Percentiles rank a stretch among this genome's conserved stretches.
Conservation (phyloP, 2,329 filamentous ascomycete species). For the Penicillium sp. region DNA sequence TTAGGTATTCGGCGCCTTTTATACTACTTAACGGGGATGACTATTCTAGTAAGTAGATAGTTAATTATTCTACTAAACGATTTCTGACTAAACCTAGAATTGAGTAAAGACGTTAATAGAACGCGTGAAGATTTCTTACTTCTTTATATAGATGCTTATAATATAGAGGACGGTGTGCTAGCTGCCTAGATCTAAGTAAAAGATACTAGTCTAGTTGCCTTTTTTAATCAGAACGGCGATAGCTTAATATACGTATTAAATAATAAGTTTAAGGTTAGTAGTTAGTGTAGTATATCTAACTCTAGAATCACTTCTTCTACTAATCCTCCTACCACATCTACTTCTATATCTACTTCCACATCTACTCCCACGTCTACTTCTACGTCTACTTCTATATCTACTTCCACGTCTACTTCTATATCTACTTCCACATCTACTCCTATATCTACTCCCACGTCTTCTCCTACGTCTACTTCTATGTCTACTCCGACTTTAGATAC, state of each 20-base stretch:
- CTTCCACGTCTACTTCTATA: too few relatives aligned
- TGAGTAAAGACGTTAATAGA: constrained; percentile 2
- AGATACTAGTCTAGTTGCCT: constrained; percentile 5
- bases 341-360: too few relatives aligned
- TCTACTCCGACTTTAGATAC: too few relatives aligned
- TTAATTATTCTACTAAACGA: neutral
- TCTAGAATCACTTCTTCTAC: too few relatives aligned
- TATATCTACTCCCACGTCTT: too few relatives aligned
- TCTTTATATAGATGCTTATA: constrained; percentile 4
- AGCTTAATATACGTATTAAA: constrained; percentile 3
- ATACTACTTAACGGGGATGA: neutral
- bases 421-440: too few relatives aligned
- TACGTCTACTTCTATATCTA: too few relatives aligned
- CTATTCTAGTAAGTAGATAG: neutral
- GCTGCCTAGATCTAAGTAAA: constrained; percentile 9
- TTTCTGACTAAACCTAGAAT: neutral
- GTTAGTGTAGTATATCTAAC: neutral
- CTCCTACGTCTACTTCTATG: too few relatives aligned
- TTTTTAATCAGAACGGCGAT: constrained; percentile 9
- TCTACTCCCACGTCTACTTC: too few relatives aligned
- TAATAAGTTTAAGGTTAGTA: constrained; percentile 7
- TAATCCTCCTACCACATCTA: too few relatives aligned
- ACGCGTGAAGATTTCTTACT: neutral
- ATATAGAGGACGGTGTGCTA: constrained; percentile 2
- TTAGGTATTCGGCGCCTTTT: constrained; percentile 6